A percentile compares a stretch with the other conserved stretches of the same genome.
Conservation (phyloP, 768 basidiomycete species). For the Rhizopogon sp. region DNA sequence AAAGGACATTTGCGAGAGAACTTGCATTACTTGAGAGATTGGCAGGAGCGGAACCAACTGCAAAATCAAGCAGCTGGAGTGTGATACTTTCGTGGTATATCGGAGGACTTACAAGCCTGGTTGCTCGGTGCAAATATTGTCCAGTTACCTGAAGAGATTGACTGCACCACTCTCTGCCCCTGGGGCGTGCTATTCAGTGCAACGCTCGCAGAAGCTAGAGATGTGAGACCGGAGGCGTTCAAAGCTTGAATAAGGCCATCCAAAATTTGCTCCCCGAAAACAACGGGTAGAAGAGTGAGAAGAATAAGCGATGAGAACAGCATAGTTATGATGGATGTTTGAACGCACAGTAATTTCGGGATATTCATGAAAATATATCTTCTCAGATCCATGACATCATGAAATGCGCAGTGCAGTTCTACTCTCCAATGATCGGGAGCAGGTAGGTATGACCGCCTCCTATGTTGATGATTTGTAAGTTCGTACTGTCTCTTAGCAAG, state of each 20-base stretch:
- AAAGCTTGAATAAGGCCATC: conserved; percentile 33
- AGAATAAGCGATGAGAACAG: conserved; percentile 9
- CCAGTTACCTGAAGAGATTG: conserved; percentile 39
- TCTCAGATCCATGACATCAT: conserved; percentile 13
- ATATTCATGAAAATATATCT: neutral
- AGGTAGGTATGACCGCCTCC: no score
- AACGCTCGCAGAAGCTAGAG: conserved; percentile 33
- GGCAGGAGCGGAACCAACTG: conserved; percentile 26
- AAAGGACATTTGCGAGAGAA: conserved; percentile 41
- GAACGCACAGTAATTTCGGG: neutral
- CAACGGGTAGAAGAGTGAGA: conserved; percentile 21
- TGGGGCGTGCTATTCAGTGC: conserved; percentile 38
- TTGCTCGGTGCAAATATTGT: conserved; percentile 58
- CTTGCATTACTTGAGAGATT: conserved; percentile 29
- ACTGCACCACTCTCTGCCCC: conserved; percentile 39
- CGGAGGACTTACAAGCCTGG: conserved; percentile 40
- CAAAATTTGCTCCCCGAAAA: conserved; percentile 27
- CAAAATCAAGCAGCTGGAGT: neutral
- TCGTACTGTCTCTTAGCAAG: no score
- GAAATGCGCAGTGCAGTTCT: conserved; percentile 21
- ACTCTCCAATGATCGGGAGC: neutral
- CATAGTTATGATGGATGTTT: conserved; percentile 13
- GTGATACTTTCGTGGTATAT: neutral
- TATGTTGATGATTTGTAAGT: no score
- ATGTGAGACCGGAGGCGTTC: conserved; percentile 33